These are phyloP conservation scores for Leccinum longicurvipes DNA, from an alignment of 768 basidiomycete species.

Conservation along the genomic window DNA sequence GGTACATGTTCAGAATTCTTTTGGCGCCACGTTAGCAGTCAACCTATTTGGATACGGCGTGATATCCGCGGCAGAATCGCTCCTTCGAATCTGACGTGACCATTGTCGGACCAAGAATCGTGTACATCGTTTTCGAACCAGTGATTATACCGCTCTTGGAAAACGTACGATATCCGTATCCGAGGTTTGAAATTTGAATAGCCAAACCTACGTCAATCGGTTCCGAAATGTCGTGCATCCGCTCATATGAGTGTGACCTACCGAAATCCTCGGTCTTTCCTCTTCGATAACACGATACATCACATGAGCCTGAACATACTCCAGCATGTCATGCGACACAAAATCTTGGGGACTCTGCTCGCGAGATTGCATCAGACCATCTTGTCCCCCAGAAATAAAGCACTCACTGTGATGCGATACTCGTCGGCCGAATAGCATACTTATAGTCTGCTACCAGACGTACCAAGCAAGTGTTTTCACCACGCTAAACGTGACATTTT, in stretches of 20 bases:
- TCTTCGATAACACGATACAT: conserved; percentile 88
- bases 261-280: conserved; percentile 73
- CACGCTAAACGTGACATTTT: conserved; percentile 37
- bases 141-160: conserved; percentile 59
- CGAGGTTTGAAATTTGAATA: conserved; percentile 95
- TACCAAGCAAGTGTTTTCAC: conserved; percentile 61
- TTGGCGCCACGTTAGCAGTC: not conserved
- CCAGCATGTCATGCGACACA: conserved; percentile 87
- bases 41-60: too few relatives aligned
- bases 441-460: too few relatives aligned
- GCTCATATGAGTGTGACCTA: conserved; percentile 36
- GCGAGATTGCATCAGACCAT: not conserved
- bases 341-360: conserved; percentile 41
- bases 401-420: conserved; percentile 61
- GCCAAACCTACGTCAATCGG: conserved; percentile 65
- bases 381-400: not conserved
- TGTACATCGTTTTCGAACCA: conserved; percentile 84
- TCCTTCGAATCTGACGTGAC: conserved; percentile 31
- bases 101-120: conserved; percentile 63
- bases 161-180: conserved; percentile 73
- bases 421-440: conserved; percentile 75
- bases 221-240: not conserved
- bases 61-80: conserved; percentile 8
- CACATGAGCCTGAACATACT: conserved; percentile 88
- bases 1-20: conserved; percentile 66